Percentiles rank a stretch among this genome's conserved stretches.
These are phyloP conservation scores for Wilcoxina mikolae DNA, from an alignment of 495 filamentous ascomycete genomes.

Conservation along the genomic window DNA sequence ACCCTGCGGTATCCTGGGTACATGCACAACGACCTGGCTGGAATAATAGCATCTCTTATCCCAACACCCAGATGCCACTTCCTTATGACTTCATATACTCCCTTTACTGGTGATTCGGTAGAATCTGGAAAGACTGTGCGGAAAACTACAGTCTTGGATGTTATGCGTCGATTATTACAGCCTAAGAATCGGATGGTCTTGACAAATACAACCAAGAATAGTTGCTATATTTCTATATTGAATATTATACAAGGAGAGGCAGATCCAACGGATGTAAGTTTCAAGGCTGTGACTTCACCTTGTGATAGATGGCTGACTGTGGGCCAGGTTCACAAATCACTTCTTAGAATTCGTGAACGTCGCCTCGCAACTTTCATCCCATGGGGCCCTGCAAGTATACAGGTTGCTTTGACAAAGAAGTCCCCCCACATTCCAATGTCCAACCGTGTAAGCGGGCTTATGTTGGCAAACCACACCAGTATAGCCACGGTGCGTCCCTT, in stretches of 20 bases:
- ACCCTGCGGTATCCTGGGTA: slow-evolving; percentile 94
- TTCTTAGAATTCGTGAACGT: slow-evolving; percentile 89
- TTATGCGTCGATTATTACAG: slow-evolving; percentile 89
- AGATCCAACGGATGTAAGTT: slow-evolving; percentile 76
- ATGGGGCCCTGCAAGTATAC: slow-evolving; percentile 96
- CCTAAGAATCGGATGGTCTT: slow-evolving; percentile 99
- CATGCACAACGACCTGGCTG: slow-evolving; percentile 98
- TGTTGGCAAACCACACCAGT: slow-evolving; percentile 96
- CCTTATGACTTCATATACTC: slow-evolving; percentile 94
- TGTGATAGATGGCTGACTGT: slow-evolving; percentile 1
- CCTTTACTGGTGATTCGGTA: slow-evolving; percentile 88
- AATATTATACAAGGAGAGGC: slow-evolving; percentile 98
- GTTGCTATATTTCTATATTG: slow-evolving; percentile 95
- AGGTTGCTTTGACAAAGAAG: slow-evolving; percentile 91
- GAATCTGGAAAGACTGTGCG: slow-evolving; percentile 93
- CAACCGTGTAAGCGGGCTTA: slow-evolving; percentile 86
- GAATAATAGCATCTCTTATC: slow-evolving; percentile 89
- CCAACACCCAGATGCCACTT: slow-evolving; percentile 95
- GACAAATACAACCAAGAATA: slow-evolving; percentile 85
- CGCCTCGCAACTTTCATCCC: slow-evolving; percentile 92
- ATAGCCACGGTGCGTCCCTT: slow-evolving; percentile 58
- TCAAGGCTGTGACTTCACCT: no score
- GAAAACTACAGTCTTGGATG: slow-evolving; percentile 93
- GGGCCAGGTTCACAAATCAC: slow-evolving; percentile 75
- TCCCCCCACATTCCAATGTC: slow-evolving; percentile 84